Evolutionary conservation across 2,329 filamentous ascomycete genomes (phyloP).

Genomic region (Alternaria gaisen): DNA sequence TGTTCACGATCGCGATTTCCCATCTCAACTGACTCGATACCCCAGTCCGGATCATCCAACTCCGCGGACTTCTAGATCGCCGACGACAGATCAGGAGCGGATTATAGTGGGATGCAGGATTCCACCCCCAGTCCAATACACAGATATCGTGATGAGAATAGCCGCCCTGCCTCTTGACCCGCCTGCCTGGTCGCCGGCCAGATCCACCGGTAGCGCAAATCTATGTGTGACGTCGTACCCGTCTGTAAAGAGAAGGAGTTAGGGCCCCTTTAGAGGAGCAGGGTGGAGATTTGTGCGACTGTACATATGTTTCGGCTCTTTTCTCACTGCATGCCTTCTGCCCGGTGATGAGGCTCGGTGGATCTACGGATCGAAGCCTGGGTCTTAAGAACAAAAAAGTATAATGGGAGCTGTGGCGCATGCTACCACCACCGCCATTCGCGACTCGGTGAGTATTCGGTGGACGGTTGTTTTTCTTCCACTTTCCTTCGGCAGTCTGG

Average conservation of each 20-base stretch:
- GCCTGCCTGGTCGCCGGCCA: conserved; percentile 9
- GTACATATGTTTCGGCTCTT: conserved; percentile 3
- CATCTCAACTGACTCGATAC: conserved; percentile 13
- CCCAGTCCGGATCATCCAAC: conserved; percentile 16
- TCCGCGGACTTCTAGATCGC: conserved; percentile 15
- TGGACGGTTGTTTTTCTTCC: not conserved
- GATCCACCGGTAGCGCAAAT: conserved; percentile 14
- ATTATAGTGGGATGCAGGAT: not conserved
- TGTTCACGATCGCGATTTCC: conserved; percentile 1
- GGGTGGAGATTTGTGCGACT: conserved; percentile 12
- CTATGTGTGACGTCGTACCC: conserved; percentile 12
- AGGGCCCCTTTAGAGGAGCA: not conserved
- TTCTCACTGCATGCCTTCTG: not conserved
- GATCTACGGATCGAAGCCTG: not conserved
- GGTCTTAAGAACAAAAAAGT: not conserved
- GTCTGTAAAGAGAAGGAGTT: not conserved
- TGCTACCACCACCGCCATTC: not conserved
- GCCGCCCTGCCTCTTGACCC: conserved; percentile 4
- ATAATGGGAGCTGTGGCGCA: not conserved
- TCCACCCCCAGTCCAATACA: conserved; percentile 5
- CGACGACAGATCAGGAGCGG: conserved; percentile 5
- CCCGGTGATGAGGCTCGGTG: conserved; percentile 2
- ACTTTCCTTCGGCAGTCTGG: conserved; percentile 4
- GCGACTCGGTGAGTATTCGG: not conserved
- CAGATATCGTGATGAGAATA: conserved; percentile 6